Evolutionary conservation across 163 green algal genomes (phyloP).

Genomic region (Chlamydomonas reinhardtii): DNA sequence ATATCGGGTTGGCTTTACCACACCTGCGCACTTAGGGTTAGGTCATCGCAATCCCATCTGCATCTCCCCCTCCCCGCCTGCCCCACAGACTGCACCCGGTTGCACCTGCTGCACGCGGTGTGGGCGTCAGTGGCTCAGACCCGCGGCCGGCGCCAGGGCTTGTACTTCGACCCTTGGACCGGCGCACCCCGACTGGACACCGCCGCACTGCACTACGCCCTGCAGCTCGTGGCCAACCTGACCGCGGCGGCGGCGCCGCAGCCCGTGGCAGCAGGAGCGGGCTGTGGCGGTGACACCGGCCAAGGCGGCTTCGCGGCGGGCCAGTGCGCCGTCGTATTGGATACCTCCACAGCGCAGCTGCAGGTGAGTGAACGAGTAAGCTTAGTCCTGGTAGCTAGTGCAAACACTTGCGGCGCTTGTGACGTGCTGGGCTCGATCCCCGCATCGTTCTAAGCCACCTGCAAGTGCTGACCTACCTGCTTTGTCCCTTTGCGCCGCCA

Average conservation of each 20-base stretch:
- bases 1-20: no score
- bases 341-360: background rate
- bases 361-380: background rate
- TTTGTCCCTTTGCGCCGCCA: no score
- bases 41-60: no score
- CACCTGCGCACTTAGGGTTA: no score
- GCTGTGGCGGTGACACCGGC: background rate
- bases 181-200: background rate
- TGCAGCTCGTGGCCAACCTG: constrained; percentile 12
- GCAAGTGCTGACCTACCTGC: no score
- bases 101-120: constrained; percentile 15
- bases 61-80: background rate
- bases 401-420: no score
- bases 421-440: no score
- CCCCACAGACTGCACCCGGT: background rate
- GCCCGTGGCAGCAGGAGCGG: background rate
- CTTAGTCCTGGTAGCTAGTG: no score
- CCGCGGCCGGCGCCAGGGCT: background rate
- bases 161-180: constrained; percentile 1
- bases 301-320: background rate
- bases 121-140: constrained; percentile 16
- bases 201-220: background rate
- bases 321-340: background rate
- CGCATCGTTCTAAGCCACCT: no score
- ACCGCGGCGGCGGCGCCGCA: background rate